These are phyloP conservation scores for Hypoxylon fragiforme DNA, from an alignment of 495 filamentous ascomycete genomes.

Conservation along the genomic window DNA sequence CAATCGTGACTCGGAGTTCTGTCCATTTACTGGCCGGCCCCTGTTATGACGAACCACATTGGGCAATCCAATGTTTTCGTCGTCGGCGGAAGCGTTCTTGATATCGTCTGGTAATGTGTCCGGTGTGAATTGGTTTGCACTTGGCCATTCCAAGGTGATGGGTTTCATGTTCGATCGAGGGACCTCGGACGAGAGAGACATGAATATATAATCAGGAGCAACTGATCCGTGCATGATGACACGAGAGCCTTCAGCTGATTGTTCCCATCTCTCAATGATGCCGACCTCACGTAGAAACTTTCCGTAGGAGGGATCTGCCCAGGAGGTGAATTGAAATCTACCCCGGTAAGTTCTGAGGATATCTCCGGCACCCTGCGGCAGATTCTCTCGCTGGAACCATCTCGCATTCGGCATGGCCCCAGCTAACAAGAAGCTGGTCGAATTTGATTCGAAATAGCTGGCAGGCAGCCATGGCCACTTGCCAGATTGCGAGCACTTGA, in stretches of 20 bases:
- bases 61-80: conserved; percentile 26
- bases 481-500: conserved; percentile 10
- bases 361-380: conserved; percentile 40
- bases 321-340: conserved; percentile 29
- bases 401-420: conserved; percentile 39
- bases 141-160: conserved; percentile 39
- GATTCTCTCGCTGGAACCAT: conserved; percentile 37
- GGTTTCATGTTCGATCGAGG: conserved; percentile 26
- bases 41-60: background rate
- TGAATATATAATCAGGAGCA: conserved; percentile 38
- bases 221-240: conserved; percentile 33
- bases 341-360: conserved; percentile 32
- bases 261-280: conserved; percentile 47
- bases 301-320: conserved; percentile 44
- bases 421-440: conserved; percentile 36
- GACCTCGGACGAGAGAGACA: conserved; percentile 40
- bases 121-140: conserved; percentile 40
- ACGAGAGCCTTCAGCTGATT: conserved; percentile 35
- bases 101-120: conserved; percentile 50
- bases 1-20: background rate
- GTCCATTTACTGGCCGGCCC: conserved; percentile 7
- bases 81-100: conserved; percentile 28
- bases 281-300: conserved; percentile 41
- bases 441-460: conserved; percentile 36
- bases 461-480: conserved; percentile 27